phyloP scores from a whole-genome alignment of 768 basidiomycete genomes.

The Podaxis mareebaensis region DNA sequence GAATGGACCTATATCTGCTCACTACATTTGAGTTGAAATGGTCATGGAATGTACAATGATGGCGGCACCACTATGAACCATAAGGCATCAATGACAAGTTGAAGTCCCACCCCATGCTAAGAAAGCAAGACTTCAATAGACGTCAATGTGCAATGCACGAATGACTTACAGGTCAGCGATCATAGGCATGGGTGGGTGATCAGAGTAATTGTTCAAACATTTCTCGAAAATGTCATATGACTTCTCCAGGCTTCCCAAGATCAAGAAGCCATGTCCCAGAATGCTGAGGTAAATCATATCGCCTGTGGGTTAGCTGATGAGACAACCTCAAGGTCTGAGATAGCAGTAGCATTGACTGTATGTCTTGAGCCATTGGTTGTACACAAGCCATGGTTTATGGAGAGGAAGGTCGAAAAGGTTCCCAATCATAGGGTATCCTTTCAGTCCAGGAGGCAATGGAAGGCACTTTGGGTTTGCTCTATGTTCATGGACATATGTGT shows the following conservation, averaged over 20 bases:
- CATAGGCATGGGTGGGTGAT: constrained; percentile 26
- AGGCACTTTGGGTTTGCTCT: constrained; percentile 1
- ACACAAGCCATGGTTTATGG: constrained; percentile 20
- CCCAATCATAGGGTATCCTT: constrained; percentile 23
- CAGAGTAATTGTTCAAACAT: constrained; percentile 21
- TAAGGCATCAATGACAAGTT: constrained; percentile 21
- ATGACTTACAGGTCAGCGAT: constrained; percentile 23
- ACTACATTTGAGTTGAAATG: constrained; percentile 23
- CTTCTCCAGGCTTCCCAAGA: constrained; percentile 11
- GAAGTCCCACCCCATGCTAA: constrained; percentile 21
- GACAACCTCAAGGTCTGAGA: no score
- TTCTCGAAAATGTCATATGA: constrained; percentile 16
- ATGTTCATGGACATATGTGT: neutral
- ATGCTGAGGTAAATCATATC: constrained; percentile 21
- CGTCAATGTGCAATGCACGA: neutral
- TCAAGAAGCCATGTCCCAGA: constrained; percentile 16
- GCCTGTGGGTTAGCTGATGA: constrained; percentile 5
- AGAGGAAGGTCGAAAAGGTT: constrained; percentile 22
- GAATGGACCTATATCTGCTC: constrained; percentile 15
- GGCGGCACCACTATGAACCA: constrained; percentile 23
- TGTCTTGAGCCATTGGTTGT: constrained; percentile 18
- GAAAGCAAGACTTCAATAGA: neutral
- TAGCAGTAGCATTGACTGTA: constrained; percentile 17
- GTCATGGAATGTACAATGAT: constrained; percentile 26
- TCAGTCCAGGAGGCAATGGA: constrained; percentile 24